A percentile compares a stretch with the other conserved stretches of the same genome.
Conservation (phyloP, 2,329 filamentous ascomycete genomes). For the Fusarium goolgardi region DNA sequence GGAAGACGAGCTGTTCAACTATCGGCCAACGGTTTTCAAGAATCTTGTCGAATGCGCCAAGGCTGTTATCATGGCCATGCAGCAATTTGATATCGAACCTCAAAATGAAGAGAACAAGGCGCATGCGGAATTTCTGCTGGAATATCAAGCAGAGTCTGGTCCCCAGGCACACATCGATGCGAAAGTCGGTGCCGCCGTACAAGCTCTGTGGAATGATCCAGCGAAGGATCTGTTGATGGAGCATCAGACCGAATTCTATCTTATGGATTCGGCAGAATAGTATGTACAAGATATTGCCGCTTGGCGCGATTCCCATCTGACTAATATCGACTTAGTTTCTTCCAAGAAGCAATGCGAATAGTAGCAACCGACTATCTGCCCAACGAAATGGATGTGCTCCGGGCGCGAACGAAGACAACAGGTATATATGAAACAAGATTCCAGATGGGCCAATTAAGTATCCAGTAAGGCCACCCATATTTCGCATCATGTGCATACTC, state of each 20-base stretch:
- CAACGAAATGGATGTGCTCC: conserved; percentile 92
- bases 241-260: conserved; percentile 96
- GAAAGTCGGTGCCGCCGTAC: conserved; percentile 84
- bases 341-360: conserved; percentile 91
- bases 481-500: not conserved
- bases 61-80: conserved; percentile 89
- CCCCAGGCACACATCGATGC: conserved; percentile 86
- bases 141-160: conserved; percentile 91
- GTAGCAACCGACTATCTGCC: conserved; percentile 87
- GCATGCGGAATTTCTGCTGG: conserved; percentile 81
- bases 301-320: conserved; percentile 22
- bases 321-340: conserved; percentile 74
- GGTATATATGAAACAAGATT: conserved; percentile 99
- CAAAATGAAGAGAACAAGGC: conserved; percentile 76
- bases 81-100: conserved; percentile 88
- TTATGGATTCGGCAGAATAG: conserved; percentile 99
- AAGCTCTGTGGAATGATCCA: conserved; percentile 90
- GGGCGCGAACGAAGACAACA: conserved; percentile 96
- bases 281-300: conserved; percentile 60
- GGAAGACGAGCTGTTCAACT: conserved; percentile 91
- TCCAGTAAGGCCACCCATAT: conserved; percentile 78
- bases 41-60: conserved; percentile 98
- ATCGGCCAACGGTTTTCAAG: conserved; percentile 97
- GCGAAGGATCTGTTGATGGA: conserved; percentile 86
- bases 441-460: conserved; percentile 97